phyloP scores from a whole-genome alignment of 2,329 filamentous ascomycete species.

The Ambrosiella xylebori region DNA sequence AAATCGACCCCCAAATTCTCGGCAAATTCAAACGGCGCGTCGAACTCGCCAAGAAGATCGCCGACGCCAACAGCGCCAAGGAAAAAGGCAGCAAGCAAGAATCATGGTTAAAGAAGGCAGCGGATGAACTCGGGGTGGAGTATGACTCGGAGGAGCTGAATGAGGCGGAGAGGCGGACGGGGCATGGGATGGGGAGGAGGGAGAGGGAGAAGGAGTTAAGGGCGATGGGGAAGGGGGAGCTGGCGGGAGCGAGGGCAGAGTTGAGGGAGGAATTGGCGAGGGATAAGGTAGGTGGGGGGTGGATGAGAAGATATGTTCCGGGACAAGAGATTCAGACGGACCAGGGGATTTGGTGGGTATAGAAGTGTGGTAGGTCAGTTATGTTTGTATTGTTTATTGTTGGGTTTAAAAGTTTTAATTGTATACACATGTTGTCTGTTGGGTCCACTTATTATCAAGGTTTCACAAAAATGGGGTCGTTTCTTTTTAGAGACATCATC shows the following conservation, averaged over 20 bases:
- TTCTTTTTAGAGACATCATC: too few species aligned
- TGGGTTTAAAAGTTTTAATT: neutral
- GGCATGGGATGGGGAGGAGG: constrained; percentile 56
- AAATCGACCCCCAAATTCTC: constrained; percentile 67
- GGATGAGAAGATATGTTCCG: constrained; percentile 61
- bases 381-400: neutral
- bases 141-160: constrained; percentile 83
- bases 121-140: constrained; percentile 84
- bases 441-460: too few species aligned
- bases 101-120: constrained; percentile 65
- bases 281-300: constrained; percentile 74
- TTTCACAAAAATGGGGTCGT: too few species aligned
- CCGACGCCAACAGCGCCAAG: constrained; percentile 68
- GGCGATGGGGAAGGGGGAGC: constrained; percentile 53
- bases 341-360: constrained; percentile 11
- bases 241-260: constrained; percentile 52
- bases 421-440: neutral
- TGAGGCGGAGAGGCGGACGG: constrained; percentile 55
- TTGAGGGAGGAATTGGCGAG: constrained; percentile 52
- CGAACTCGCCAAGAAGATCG: constrained; percentile 68
- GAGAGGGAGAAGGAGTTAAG: constrained; percentile 57
- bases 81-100: constrained; percentile 74
- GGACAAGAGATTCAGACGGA: constrained; percentile 19
- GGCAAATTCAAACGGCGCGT: constrained; percentile 60
- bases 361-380: neutral